phyloP scores from a whole-genome alignment of 371 early-diverging fungal genomes.

The Enterocytospora artemiae region DNA sequence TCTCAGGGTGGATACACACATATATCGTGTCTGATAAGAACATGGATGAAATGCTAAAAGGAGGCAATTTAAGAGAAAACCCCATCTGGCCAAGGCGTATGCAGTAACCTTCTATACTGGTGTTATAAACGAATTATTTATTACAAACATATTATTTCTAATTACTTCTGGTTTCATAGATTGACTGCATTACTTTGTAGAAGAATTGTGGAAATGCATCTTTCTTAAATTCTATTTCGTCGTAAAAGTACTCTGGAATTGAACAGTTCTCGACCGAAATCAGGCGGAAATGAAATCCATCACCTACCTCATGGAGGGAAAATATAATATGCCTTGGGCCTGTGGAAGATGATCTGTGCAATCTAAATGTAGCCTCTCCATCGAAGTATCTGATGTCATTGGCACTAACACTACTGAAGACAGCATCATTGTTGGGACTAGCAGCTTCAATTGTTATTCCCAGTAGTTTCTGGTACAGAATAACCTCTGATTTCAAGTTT shows the following conservation, averaged over 20 bases:
- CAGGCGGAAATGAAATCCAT: slow-evolving; percentile 1
- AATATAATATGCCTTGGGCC: slow-evolving; percentile 4
- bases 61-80: no score
- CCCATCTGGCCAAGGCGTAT: no score
- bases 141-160: background rate
- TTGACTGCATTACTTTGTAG: slow-evolving; percentile 25
- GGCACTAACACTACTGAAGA: slow-evolving; percentile 30
- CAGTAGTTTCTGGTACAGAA: slow-evolving; percentile 36
- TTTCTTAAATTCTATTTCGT: slow-evolving; percentile 23
- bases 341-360: background rate
- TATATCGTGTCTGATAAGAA: no score
- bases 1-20: no score
- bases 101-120: no score
- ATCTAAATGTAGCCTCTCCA: slow-evolving; percentile 10
- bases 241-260: slow-evolving; percentile 26
- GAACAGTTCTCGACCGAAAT: slow-evolving; percentile 3
- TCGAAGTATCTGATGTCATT: slow-evolving; percentile 25
- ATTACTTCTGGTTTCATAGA: slow-evolving; percentile 17
- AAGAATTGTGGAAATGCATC: slow-evolving; percentile 3
- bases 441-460: slow-evolving; percentile 20
- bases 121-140: background rate
- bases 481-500: slow-evolving; percentile 26
- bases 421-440: slow-evolving; percentile 7
- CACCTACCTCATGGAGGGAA: slow-evolving; percentile 1
- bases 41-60: no score